phyloP scores from a whole-genome alignment of 345 rosid genomes.

The Conringia planisiliqua region DNA sequence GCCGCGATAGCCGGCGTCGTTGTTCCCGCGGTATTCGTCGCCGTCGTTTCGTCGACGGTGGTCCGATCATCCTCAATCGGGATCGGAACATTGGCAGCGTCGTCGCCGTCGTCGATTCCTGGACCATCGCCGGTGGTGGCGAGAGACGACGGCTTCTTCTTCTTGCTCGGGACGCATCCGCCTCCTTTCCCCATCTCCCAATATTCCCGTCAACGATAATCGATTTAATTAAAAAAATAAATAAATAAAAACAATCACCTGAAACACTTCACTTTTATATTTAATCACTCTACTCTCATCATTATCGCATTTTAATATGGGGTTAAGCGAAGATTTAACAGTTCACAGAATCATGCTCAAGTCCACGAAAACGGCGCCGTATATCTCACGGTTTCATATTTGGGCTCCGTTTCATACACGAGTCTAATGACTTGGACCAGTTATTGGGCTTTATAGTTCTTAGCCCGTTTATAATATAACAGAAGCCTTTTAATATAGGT shows the following conservation, averaged over 20 bases:
- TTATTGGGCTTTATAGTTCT: background rate
- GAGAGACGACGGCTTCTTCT: conserved; percentile 43
- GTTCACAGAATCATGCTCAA: background rate
- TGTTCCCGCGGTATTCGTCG: conserved; percentile 5
- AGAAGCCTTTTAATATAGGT: background rate
- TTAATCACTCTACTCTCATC: background rate
- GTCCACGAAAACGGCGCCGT: conserved; percentile 19
- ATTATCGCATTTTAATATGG: background rate
- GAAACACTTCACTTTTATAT: background rate
- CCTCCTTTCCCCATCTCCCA: conserved; percentile 87
- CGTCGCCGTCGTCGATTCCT: conserved; percentile 13
- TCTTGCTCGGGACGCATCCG: conserved; percentile 96
- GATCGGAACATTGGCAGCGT: conserved; percentile 39
- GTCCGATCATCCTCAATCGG: conserved; percentile 39
- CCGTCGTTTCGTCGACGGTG: conserved; percentile 17
- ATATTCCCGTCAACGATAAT: conserved; percentile 19
- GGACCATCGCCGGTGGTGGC: conserved; percentile 27
- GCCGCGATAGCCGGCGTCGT: conserved; percentile 19
- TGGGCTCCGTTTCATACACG: background rate
- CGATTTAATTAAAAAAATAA: background rate
- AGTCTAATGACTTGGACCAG: background rate
- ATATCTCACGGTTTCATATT: background rate
- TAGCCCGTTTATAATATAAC: background rate
- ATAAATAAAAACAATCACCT: conserved; percentile 1
- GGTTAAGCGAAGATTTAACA: conserved; percentile 20